Percentiles rank a stretch among this genome's conserved stretches.
These are phyloP conservation scores for Globisporangium mamillatum DNA, from an alignment of 352 stramenopile genomes.

Conservation along the genomic window DNA sequence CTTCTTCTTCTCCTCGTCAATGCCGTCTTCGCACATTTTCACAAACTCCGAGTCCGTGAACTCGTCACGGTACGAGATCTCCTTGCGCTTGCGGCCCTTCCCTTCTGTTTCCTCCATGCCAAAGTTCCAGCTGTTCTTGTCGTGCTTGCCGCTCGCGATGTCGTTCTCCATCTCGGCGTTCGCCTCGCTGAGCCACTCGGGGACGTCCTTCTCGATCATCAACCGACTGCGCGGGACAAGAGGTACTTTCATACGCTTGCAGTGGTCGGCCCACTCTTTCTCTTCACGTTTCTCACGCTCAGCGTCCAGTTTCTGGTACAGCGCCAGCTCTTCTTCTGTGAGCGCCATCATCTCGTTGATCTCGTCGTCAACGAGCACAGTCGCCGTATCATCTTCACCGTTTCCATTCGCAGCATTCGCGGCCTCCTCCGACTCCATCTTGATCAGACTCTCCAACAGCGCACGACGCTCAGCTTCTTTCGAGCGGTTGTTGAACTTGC, in stretches of 20 bases:
- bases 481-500: conserved; percentile 87
- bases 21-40: conserved; percentile 84
- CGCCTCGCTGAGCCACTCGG: conserved; percentile 71
- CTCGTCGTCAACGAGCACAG: conserved; percentile 77
- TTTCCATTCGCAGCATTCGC: conserved; percentile 39
- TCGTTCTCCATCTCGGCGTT: conserved; percentile 62
- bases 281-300: conserved; percentile 63
- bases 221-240: conserved; percentile 49
- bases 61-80: conserved; percentile 85
- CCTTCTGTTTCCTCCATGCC: conserved; percentile 33
- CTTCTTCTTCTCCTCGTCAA: conserved; percentile 44
- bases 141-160: conserved; percentile 46
- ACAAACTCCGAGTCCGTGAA: conserved; percentile 87
- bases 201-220: conserved; percentile 71
- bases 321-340: conserved; percentile 73
- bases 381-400: conserved; percentile 54
- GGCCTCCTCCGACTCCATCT: conserved; percentile 88
- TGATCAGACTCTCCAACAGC: conserved; percentile 85
- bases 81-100: conserved; percentile 71
- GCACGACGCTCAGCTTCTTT: conserved; percentile 85
- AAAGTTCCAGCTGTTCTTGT: conserved; percentile 64
- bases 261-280: conserved; percentile 66
- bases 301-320: conserved; percentile 75
- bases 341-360: conserved; percentile 91
- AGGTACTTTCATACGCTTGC: conserved; percentile 50